phyloP scores from a whole-genome alignment of 2,329 filamentous ascomycete genomes.

The Tolypocladium pustulatum region DNA sequence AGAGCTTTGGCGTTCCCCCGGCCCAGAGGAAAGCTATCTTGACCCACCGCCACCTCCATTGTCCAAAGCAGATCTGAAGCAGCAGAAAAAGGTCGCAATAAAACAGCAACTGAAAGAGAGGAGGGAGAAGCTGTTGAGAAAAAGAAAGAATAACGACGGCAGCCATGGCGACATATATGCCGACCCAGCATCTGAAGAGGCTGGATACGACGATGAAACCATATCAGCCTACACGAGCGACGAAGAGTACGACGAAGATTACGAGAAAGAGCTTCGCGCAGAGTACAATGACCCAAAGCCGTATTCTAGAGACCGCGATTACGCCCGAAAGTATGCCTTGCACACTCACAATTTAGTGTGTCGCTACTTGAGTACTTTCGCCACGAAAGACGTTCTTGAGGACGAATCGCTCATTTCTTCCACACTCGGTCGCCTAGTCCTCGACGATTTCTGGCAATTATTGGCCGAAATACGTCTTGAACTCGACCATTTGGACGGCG shows the following conservation, averaged over 20 bases:
- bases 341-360: slow-evolving; percentile 12
- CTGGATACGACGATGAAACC: slow-evolving; percentile 1
- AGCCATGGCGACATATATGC: background rate
- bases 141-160: background rate
- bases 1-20: slow-evolving; percentile 14
- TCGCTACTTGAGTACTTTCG: slow-evolving; percentile 9
- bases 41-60: slow-evolving; percentile 13
- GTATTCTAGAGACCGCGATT: slow-evolving; percentile 12
- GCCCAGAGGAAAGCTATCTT: slow-evolving; percentile 13
- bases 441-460: slow-evolving; percentile 17
- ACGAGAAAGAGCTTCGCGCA: slow-evolving; percentile 6
- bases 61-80: slow-evolving; percentile 6
- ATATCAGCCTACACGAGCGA: slow-evolving; percentile 8
- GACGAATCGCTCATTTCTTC: slow-evolving; percentile 6
- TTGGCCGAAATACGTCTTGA: slow-evolving; percentile 13
- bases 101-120: slow-evolving; percentile 3
- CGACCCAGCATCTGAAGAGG: background rate
- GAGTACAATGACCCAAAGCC: slow-evolving; percentile 10
- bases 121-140: background rate
- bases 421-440: slow-evolving; percentile 8
- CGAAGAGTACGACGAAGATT: slow-evolving; percentile 12
- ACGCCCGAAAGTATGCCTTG: slow-evolving; percentile 15
- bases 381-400: slow-evolving; percentile 2
- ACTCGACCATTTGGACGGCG: slow-evolving; percentile 15
- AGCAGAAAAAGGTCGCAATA: slow-evolving; percentile 7